Percentiles rank a stretch among this genome's conserved stretches.
These are phyloP conservation scores for Geranomyces michiganensis DNA, from an alignment of 192 early-diverging fungal species.

Conservation along the genomic window DNA sequence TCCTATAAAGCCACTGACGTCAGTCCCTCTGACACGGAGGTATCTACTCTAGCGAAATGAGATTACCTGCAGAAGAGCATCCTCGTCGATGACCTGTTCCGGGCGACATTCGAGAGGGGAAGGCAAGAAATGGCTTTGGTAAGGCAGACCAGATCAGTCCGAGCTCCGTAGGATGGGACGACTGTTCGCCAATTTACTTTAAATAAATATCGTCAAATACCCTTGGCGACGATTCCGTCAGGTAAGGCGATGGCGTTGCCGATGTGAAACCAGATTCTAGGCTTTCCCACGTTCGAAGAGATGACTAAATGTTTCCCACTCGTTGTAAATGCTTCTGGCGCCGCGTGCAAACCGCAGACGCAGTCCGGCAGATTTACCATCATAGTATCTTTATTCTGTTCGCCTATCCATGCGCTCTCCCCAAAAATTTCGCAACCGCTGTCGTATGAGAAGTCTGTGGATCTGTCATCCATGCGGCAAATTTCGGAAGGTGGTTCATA, in stretches of 20 bases:
- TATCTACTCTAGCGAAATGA: neutral
- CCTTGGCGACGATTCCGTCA: conserved; percentile 10
- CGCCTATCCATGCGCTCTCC: neutral
- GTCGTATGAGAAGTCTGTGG: neutral
- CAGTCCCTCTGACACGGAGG: neutral
- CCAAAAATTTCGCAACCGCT: conserved; percentile 9
- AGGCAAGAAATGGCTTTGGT: neutral
- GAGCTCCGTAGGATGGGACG: neutral
- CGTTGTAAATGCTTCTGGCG: too few relatives aligned
- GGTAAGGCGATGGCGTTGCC: conserved; percentile 15
- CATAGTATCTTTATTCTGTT: neutral
- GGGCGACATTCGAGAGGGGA: neutral
- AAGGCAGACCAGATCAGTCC: neutral
- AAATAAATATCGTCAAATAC: conserved; percentile 19
- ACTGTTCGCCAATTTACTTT: neutral
- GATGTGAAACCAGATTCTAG: neutral
- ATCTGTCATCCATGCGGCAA: neutral
- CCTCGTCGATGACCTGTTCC: neutral
- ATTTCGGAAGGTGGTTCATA: neutral
- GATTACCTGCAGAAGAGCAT: neutral
- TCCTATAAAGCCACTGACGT: conserved; percentile 1
- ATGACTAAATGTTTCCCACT: too few relatives aligned
- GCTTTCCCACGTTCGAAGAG: conserved; percentile 15
- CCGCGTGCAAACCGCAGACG: too few relatives aligned
- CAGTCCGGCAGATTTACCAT: neutral